Conservation (phyloP, 176 grass and related monocot species). For the Musa troglodytarum region DNA sequence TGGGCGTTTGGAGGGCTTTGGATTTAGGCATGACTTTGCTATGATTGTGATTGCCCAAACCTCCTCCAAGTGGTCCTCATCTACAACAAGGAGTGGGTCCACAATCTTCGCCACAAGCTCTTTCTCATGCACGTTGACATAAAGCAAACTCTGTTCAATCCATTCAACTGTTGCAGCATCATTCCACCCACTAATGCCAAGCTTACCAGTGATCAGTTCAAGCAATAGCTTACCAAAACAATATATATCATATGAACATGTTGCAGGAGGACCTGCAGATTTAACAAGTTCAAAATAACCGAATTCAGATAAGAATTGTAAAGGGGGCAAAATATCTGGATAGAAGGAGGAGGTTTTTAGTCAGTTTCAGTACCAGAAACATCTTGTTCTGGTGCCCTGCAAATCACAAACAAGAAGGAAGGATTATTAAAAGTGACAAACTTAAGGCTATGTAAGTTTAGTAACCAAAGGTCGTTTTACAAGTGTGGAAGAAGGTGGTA, state of each 20-base stretch:
- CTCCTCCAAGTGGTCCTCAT: conserved; percentile 97
- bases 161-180: conserved; percentile 51
- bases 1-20: conserved; percentile 63
- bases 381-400: conserved; percentile 59
- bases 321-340: not conserved
- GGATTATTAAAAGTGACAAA: conserved; percentile 19
- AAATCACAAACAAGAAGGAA: conserved; percentile 7
- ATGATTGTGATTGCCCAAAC: conserved; percentile 96
- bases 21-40: conserved; percentile 93
- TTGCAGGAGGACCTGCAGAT: conserved; percentile 51
- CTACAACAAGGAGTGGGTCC: conserved; percentile 80
- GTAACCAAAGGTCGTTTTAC: not conserved
- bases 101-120: conserved; percentile 87
- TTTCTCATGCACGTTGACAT: conserved; percentile 82
- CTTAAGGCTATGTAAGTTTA: not conserved
- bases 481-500: not conserved
- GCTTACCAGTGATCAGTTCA: conserved; percentile 79
- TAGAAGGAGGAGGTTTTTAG: not conserved
- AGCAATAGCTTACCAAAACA: conserved; percentile 89
- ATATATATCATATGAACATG: conserved; percentile 75
- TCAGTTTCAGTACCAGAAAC: conserved; percentile 52
- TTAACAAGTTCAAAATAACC: conserved; percentile 2
- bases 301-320: not conserved
- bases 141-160: conserved; percentile 57
- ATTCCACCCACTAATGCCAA: conserved; percentile 58